Evolutionary conservation across 768 basidiomycete genomes (phyloP).

Genomic region (Neoboletus subvelutipes): DNA sequence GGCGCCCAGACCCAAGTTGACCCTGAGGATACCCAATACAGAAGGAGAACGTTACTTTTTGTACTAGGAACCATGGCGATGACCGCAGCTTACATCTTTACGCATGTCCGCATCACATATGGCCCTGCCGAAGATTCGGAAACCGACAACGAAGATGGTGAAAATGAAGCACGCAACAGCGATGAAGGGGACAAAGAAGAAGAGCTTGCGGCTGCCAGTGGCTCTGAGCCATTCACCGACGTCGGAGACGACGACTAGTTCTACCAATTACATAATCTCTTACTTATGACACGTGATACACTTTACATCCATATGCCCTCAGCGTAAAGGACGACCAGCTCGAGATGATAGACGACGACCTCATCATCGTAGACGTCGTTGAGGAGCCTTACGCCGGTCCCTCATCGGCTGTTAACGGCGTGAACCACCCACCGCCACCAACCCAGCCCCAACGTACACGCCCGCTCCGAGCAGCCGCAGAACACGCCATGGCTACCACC

Average conservation of each 20-base stretch:
- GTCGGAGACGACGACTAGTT: conserved; percentile 20
- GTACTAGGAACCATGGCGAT: conserved; percentile 45
- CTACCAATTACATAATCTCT: background rate
- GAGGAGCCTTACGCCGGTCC: conserved; percentile 42
- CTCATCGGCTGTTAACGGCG: conserved; percentile 34
- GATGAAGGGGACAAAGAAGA: conserved; percentile 16
- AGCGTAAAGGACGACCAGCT: background rate
- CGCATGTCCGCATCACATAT: background rate
- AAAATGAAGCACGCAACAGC: conserved; percentile 5
- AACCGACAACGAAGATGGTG: background rate
- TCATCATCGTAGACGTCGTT: conserved; percentile 61
- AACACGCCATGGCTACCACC: conserved; percentile 37
- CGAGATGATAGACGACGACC: conserved; percentile 53
- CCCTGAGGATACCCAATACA: conserved; percentile 46
- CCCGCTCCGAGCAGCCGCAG: conserved; percentile 33
- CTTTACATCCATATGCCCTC: background rate
- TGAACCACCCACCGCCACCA: conserved; percentile 15
- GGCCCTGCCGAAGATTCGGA: background rate
- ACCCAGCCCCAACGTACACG: conserved; percentile 28
- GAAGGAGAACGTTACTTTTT: conserved; percentile 54
- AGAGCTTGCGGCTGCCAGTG: conserved; percentile 4
- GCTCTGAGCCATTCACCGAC: conserved; percentile 5
- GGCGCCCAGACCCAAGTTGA: conserved; percentile 21
- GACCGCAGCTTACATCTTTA: conserved; percentile 38
- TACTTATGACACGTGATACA: conserved; percentile 18